phyloP scores from a whole-genome alignment of 306 rosid genomes.

The Citrullus colocynthis region DNA sequence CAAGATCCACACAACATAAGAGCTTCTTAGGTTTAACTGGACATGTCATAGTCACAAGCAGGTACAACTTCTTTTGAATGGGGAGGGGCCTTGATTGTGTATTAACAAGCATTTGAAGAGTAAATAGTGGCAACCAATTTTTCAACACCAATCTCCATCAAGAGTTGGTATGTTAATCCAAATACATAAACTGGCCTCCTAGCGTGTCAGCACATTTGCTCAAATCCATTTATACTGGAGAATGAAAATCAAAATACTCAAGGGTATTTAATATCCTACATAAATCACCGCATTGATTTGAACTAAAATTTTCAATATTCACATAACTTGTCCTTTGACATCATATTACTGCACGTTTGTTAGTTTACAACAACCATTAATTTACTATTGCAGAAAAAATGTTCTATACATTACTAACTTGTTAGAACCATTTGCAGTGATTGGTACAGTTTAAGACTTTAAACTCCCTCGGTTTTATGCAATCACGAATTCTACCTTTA shows the following conservation, averaged over 20 bases:
- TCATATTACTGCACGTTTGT: not conserved
- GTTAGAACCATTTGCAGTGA: not conserved
- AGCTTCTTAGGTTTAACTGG: constrained; percentile 11
- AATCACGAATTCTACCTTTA: not conserved
- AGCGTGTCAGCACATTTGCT: not conserved
- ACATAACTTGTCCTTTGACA: not conserved
- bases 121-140: not conserved
- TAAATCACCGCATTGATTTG: not conserved
- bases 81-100: not conserved
- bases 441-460: not conserved
- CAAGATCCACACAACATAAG: constrained; percentile 57
- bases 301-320: not conserved
- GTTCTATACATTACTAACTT: not conserved
- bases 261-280: not conserved
- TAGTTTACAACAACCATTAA: not conserved
- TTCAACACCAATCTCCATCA: no score
- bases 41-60: not conserved
- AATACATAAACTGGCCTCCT: not conserved
- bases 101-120: not conserved
- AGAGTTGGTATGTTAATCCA: not conserved
- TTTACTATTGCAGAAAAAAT: not conserved
- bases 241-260: not conserved
- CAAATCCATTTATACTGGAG: not conserved
- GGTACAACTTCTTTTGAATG: not conserved
- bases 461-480: not conserved